Evolutionary conservation across 257 asterid species (phyloP), one percentile per base, ranked within the genome.

Genomic region (Rauvolfia tetraphylla): DNA sequence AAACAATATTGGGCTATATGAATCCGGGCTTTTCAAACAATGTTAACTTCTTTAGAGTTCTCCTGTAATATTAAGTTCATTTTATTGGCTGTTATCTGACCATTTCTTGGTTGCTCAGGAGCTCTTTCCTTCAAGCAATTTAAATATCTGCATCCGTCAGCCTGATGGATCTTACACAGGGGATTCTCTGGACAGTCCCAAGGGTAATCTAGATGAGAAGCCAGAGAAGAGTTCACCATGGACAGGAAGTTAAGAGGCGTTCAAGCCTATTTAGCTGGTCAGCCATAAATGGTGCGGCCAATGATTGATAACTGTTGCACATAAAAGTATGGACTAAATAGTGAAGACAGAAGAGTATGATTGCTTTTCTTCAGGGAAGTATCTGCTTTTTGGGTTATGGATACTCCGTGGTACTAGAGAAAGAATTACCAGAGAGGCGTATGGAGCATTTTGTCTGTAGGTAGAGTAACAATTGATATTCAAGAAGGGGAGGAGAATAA

Each of bases 181-280:
- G 71, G 98, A 93, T 81, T 86, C 96, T 77, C 87, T 93, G 72
- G 96, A 91, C 76, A 90, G 96, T 87, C 95, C 97, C 42, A 87
- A 69, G 65, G 87, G 91, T 11, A 85, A 83, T 76, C 77, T 83
- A 18, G 90, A 91, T 17, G 91, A 81, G 73, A 80, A 54, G 77
- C 77, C 73, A 18, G 88, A 82, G 84, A 74, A 59, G 46, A 65
- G 56, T 75, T 74, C 78, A 78, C 72, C 54, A 54, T 74, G 51
- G 57, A 9, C 73, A 13, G 65, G 68, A 71, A 72, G 78, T 66
- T 66, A 56, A 73, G 78, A 25, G 68, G 68, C 71, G 31, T 44
- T 65, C 39, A 22, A 56, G 44, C 9, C 29, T 51, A 72, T 63
- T 66, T 68, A 36, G 82, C 65, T 69, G 74, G 70, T 68, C 49